Conservation (phyloP, 257 asterid species). For the Misopates orontium region DNA sequence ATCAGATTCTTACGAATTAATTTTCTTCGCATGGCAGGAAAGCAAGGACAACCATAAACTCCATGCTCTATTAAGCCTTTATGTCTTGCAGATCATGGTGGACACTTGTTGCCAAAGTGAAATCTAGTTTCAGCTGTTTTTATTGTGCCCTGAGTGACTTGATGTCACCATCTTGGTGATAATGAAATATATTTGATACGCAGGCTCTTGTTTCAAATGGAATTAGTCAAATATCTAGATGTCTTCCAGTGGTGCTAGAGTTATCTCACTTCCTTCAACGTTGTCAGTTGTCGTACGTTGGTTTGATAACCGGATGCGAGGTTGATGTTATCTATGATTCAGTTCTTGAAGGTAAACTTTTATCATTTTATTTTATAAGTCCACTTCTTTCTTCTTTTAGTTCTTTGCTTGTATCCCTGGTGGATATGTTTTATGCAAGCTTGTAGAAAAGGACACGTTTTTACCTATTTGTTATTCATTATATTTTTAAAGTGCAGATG, state of each 20-base stretch:
- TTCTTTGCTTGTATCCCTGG: conserved; percentile 19
- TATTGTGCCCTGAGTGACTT: conserved; percentile 21
- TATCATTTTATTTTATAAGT: conserved; percentile 17
- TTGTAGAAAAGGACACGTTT: conserved; percentile 1
- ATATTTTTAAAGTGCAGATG: conserved; percentile 43
- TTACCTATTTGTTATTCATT: conserved; percentile 19
- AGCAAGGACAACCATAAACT: conserved; percentile 53
- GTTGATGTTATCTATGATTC: conserved; percentile 45
- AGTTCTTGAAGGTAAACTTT: conserved; percentile 53
- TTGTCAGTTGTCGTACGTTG: conserved; percentile 67
- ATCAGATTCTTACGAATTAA: conserved; percentile 18
- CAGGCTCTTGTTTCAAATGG: conserved; percentile 78
- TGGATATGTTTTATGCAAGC: conserved; percentile 12
- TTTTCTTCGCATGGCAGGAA: conserved; percentile 49
- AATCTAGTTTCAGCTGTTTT: conserved; percentile 34
- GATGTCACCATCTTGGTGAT: conserved; percentile 22
- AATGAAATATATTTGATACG: conserved; percentile 35
- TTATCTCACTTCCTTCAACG: conserved; percentile 55
- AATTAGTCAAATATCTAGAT: conserved; percentile 38
- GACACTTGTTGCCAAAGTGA: conserved; percentile 38
- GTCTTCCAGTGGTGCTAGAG: conserved; percentile 53
- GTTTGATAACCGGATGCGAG: conserved; percentile 64
- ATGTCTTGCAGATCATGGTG: conserved; percentile 83
- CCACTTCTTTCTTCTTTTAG: neutral
- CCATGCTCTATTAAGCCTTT: conserved; percentile 73